Base-by-base conservation (phyloP, 805 yeast species). In the Teunomyces funiuensis region DNA sequence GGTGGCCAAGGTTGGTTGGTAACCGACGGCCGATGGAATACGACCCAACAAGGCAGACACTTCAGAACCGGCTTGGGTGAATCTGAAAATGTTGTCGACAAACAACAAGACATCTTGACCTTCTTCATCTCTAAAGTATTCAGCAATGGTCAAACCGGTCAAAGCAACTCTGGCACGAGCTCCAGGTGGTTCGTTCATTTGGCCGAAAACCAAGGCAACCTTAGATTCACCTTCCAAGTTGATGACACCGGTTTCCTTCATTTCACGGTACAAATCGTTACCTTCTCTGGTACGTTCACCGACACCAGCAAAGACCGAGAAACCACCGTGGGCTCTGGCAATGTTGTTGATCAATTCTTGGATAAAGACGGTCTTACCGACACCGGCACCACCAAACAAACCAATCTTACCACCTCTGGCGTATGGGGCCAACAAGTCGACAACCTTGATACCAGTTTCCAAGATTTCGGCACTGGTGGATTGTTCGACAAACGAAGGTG, bases 331-430 rank as follows among this genome's bases (percentile, higher is more conserved):
- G 66, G 99, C 98, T 83, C 91, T 93, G 72, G 99, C 99, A 69
- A 91, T 93, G 83, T 91, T 91, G 90, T 93, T 91, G 76, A 91
- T 91, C 80, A 91, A 83, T 80, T 91, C 99, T 82, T 91, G 99
- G 78, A 91, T 91, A 79, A 91, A 91, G 54, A 91, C 99, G 75
- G 99, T 91, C 79, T 91, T 91, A 79, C 99, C 99, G 87, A 91
- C 99, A 91, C 99, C 99, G 75, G 99, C 99, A 91, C 99, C 99
- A 82, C 99, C 99, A 86, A 91, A 91, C 69, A 91, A 84, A 85
- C 99, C 99, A 88, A 91, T 91, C 85, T 91, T 91, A 88, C 99
- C 99, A 88, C 99, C 99, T 88, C 97, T 89, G 71, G 99, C 98
- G 81, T 91, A 91, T 61, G 99, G 99, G 61, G 99, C 99, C 59